Evolutionary conservation across 1,284 basidiomycete species (phyloP).

Genomic region (Chalciporus sp.): DNA sequence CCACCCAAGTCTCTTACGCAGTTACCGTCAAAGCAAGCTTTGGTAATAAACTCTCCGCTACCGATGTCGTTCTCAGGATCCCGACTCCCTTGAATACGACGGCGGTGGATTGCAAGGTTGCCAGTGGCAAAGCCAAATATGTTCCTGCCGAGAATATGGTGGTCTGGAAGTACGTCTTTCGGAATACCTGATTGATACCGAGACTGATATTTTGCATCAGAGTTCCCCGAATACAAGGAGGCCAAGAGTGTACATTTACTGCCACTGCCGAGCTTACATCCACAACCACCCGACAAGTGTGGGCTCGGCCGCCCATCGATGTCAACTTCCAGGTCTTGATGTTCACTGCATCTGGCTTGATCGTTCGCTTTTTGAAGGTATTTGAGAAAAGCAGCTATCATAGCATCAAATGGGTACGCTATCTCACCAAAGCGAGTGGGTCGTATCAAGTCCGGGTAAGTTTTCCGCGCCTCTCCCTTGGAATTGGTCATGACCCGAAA

Average conservation of each 20-base stretch:
- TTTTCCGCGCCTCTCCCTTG: constrained; percentile 8
- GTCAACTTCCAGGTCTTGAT: constrained; percentile 98
- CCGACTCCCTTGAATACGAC: constrained; percentile 96
- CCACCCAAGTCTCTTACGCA: constrained; percentile 89
- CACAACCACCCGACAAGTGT: constrained; percentile 89
- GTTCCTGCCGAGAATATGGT: constrained; percentile 94
- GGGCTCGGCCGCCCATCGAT: constrained; percentile 97
- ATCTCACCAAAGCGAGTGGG: constrained; percentile 87
- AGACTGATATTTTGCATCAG: constrained; percentile 44
- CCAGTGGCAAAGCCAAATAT: constrained; percentile 95
- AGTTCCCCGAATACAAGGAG: constrained; percentile 90
- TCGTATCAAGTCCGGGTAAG: constrained; percentile 85
- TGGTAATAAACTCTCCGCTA: constrained; percentile 89
- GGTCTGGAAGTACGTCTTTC: constrained; percentile 90
- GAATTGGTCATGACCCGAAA: neutral
- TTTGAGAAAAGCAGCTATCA: constrained; percentile 96
- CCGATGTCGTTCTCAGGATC: constrained; percentile 90
- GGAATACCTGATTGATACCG: neutral
- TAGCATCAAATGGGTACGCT: constrained; percentile 91
- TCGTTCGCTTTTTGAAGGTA: constrained; percentile 97
- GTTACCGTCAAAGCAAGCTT: constrained; percentile 91
- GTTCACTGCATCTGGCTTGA: constrained; percentile 95
- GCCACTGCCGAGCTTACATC: constrained; percentile 84
- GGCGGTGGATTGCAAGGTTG: constrained; percentile 88
- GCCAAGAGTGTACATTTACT: constrained; percentile 85